Base-by-base conservation (phyloP, 371 early-diverging fungal genomes). In the Saksenaea oblongispora region DNA sequence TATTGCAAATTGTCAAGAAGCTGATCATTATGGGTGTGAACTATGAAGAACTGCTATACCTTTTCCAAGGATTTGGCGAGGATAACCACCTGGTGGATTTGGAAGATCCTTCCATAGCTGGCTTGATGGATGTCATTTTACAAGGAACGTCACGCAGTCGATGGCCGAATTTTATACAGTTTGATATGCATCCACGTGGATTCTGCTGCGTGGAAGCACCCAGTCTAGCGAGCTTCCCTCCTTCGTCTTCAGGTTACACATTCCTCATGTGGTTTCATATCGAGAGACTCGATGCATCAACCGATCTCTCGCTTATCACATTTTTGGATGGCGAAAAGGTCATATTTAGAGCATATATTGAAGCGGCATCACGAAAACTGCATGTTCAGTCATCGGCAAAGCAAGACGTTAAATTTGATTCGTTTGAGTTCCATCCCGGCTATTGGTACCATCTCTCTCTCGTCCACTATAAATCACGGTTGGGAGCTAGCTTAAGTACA, bases 361-460 rank as follows among this genome's bases (percentile, higher is more conserved):
- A 89, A 55, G 70, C 84, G 0, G 59, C 69, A n/a, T 69, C 82
- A 18, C 75, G 78, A 27, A 74, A 73, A 58, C 64, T 90, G 13
- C 75, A 75, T 17, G 70, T 89, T 11, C 79, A 85, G 18, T 66
- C 41, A 1, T 36, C 74, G 0, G 73, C 75, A 34, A 87, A 88
- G 37, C 82, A 83, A 51, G 67, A 72, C 0, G 65, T 74, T 13
- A 62, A 71, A 7, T 88, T 91, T 61, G 78, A 79, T 31, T 56
- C 63, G 0, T 83, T 85, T 56, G 73, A 79, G 17, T 86, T 91
- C 55, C 75, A 84, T 31, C 71, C 82, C 13, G 87, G 87, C 0
- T 80, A 76, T 17, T 92, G 93, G 91, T 87, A 87, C 59, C 93
- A 92, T 66, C 47, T 91, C 5, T 84, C 82, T 1, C 61, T 92